Conservation (phyloP, 768 basidiomycete species). For the Dendrothele bispora region DNA sequence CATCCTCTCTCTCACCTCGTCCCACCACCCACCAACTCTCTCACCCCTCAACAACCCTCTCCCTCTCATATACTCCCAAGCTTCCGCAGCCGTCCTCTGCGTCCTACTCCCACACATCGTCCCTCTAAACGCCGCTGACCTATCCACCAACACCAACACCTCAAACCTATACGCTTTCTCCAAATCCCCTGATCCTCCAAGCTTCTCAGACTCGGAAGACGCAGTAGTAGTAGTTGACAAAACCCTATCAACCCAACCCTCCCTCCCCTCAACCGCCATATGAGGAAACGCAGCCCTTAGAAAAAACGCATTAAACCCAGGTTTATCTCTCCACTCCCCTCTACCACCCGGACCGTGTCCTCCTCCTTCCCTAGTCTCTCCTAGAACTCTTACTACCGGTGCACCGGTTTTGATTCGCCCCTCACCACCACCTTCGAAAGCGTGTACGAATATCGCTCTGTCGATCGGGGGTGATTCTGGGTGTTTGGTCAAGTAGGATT, state of each 20-base stretch:
- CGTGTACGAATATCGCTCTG: slow-evolving; percentile 72
- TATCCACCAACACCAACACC: slow-evolving; percentile 65
- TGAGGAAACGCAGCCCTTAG: slow-evolving; percentile 74
- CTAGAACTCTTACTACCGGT: no score
- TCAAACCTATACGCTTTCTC: slow-evolving; percentile 78
- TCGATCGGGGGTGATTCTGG: slow-evolving; percentile 54
- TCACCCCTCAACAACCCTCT: slow-evolving; percentile 32
- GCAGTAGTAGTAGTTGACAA: slow-evolving; percentile 11
- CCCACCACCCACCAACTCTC: slow-evolving; percentile 71
- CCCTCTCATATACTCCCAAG: slow-evolving; percentile 51
- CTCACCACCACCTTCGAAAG: slow-evolving; percentile 49
- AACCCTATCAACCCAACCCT: slow-evolving; percentile 73
- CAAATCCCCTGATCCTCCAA: no score
- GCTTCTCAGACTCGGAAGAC: no score
- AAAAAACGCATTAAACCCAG: slow-evolving; percentile 78
- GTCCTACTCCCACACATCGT: slow-evolving; percentile 58
- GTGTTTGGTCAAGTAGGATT: slow-evolving; percentile 6
- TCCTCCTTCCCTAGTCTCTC: no score
- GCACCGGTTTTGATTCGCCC: no score
- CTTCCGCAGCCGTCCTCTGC: slow-evolving; percentile 73
- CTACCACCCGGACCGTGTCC: no score
- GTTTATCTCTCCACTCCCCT: slow-evolving; percentile 80
- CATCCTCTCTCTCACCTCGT: slow-evolving; percentile 63
- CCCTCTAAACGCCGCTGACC: slow-evolving; percentile 76
- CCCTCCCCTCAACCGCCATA: slow-evolving; percentile 61